These are phyloP conservation scores for Oryza rufipogon DNA, from an alignment of 176 grass and related monocot genomes.

Conservation along the genomic window DNA sequence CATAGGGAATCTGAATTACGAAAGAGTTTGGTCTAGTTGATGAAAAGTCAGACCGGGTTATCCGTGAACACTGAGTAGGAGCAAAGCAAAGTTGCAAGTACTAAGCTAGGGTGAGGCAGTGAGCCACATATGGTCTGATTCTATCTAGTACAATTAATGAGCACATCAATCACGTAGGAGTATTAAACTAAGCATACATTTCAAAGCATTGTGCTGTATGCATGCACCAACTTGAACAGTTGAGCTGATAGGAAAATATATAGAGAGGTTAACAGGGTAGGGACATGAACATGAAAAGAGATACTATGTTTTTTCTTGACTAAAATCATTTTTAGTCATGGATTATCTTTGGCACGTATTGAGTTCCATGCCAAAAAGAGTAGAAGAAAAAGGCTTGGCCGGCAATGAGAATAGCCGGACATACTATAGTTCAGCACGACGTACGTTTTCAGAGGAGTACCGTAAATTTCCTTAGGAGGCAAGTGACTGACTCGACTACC, in stretches of 20 bases:
- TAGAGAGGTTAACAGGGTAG: no score
- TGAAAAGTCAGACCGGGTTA: background rate
- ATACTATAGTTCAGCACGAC: background rate
- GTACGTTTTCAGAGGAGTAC: background rate
- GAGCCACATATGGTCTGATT: background rate
- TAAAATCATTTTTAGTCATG: no score
- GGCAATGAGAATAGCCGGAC: no score
- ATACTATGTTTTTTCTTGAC: no score
- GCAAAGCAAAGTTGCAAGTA: slow-evolving; percentile 10
- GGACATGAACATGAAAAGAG: no score
- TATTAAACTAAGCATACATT: background rate
- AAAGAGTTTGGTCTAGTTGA: background rate
- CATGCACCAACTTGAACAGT: background rate
- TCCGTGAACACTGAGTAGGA: background rate
- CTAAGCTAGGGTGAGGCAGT: no score
- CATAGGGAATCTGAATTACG: slow-evolving; percentile 8
- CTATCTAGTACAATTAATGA: background rate
- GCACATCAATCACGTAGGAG: background rate
- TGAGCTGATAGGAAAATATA: background rate
- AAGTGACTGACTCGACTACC: background rate
- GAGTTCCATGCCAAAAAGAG: no score
- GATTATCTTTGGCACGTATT: no score
- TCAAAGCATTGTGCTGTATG: background rate
- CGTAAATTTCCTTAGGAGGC: background rate
- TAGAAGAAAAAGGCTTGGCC: no score